A percentile compares a stretch with the other conserved stretches of the same genome.
phyloP scores from a whole-genome alignment of 768 basidiomycete species.

The Tricholoma saponaceum region DNA sequence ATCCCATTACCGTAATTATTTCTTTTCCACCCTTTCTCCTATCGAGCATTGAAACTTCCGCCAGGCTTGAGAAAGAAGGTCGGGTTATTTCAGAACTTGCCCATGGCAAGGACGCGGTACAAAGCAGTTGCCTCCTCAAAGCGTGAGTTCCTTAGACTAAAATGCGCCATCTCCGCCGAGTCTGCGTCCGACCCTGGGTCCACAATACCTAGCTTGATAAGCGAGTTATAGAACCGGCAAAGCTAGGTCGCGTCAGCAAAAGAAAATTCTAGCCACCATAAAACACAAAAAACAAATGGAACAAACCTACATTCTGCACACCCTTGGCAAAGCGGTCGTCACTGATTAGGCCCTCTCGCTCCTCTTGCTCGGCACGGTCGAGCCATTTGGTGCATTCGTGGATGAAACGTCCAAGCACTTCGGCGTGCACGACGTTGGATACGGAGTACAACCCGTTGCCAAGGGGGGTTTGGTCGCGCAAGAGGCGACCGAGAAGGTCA shows the following conservation, averaged over 20 bases:
- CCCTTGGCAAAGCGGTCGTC: constrained; percentile 74
- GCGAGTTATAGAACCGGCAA: constrained; percentile 71
- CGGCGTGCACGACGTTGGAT: constrained; percentile 58
- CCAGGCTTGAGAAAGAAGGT: neutral
- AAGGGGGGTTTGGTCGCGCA: constrained; percentile 56
- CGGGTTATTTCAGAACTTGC: constrained; percentile 33
- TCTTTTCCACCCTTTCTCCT: neutral
- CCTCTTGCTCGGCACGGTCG: constrained; percentile 65
- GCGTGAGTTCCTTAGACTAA: constrained; percentile 64
- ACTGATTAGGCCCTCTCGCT: constrained; percentile 60
- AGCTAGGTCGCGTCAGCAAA: constrained; percentile 38
- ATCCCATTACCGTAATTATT: neutral
- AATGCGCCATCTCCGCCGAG: constrained; percentile 74
- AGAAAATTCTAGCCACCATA: constrained; percentile 3
- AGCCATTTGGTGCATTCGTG: constrained; percentile 68
- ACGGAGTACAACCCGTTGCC: constrained; percentile 46
- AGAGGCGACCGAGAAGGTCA: constrained; percentile 65
- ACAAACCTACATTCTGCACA: constrained; percentile 57
- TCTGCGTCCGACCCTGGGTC: constrained; percentile 64
- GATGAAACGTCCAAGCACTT: constrained; percentile 68
- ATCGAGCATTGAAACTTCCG: neutral
- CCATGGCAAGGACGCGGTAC: constrained; percentile 59
- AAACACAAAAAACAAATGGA: constrained; percentile 4
- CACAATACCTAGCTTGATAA: constrained; percentile 64
- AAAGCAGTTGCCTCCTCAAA: constrained; percentile 76